Percentiles rank a stretch among this genome's conserved stretches.
Evolutionary conservation across 768 basidiomycete species (phyloP).

Genomic region (Porphyrellus cyaneotinctus): DNA sequence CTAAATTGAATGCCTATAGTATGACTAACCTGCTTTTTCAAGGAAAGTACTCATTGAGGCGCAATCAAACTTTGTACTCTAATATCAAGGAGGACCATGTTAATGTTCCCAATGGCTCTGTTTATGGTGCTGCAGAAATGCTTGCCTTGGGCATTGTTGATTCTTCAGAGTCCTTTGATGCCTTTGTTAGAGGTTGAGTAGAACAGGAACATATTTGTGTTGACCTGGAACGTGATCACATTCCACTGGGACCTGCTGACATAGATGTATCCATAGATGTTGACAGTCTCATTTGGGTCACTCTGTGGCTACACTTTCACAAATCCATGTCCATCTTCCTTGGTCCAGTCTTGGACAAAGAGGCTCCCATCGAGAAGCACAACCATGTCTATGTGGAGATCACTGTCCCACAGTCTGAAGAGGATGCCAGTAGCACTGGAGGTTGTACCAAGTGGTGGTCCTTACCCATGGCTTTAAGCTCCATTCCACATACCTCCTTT

Average conservation of each 20-base stretch:
- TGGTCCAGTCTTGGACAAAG: background rate
- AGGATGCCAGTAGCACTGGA: background rate
- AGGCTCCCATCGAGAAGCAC: constrained; percentile 11
- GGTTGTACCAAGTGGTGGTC: constrained; percentile 8
- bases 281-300: constrained; percentile 21
- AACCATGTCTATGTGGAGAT: constrained; percentile 19
- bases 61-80: rapidly evolving
- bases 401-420: constrained; percentile 9
- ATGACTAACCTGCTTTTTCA: background rate
- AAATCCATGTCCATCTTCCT: background rate
- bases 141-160: background rate
- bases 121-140: background rate
- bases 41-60: background rate
- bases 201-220: background rate
- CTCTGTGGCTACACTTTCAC: background rate
- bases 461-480: background rate
- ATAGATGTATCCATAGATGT: constrained; percentile 4
- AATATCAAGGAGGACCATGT: background rate
- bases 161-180: background rate
- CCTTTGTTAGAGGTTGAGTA: background rate
- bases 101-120: background rate
- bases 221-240: constrained; percentile 1
- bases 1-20: too few species aligned
- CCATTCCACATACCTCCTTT: constrained; percentile 4
- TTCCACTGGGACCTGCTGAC: background rate